phyloP scores from a whole-genome alignment of 2,329 filamentous ascomycete genomes.

The Fusarium nygamai region DNA sequence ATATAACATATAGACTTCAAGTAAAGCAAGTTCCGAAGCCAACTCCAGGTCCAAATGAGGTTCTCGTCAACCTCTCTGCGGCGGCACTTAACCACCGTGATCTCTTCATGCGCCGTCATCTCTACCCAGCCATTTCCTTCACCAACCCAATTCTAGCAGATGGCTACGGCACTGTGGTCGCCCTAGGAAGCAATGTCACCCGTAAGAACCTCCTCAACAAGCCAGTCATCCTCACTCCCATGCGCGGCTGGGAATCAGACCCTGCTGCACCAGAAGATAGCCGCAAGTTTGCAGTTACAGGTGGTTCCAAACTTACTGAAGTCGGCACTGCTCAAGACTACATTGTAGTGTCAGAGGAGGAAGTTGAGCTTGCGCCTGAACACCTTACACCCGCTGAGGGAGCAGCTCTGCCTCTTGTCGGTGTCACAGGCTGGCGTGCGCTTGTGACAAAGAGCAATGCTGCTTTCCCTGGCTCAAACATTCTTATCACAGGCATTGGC shows the following conservation, averaged over 20 bases:
- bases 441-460: conserved; percentile 80
- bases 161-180: conserved; percentile 78
- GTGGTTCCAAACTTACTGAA: conserved; percentile 69
- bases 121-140: conserved; percentile 89
- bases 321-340: conserved; percentile 81
- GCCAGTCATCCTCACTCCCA: conserved; percentile 81
- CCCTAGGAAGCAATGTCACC: conserved; percentile 62
- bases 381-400: conserved; percentile 80
- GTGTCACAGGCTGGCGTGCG: conserved; percentile 88
- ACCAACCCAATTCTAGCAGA: conserved; percentile 82
- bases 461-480: conserved; percentile 71
- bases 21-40: conserved; percentile 71
- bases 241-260: conserved; percentile 77
- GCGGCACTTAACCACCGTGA: conserved; percentile 95
- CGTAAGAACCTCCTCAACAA: conserved; percentile 62
- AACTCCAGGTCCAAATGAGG: conserved; percentile 70
- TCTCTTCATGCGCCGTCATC: conserved; percentile 90
- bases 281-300: conserved; percentile 70
- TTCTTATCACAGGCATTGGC: conserved; percentile 90
- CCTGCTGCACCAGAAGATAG: conserved; percentile 77
- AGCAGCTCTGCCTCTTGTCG: conserved; percentile 85
- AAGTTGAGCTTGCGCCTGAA: conserved; percentile 79
- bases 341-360: conserved; percentile 72
- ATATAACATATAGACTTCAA: conserved; percentile 57
- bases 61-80: conserved; percentile 80